Base-by-base conservation (phyloP, 2,329 filamentous ascomycete species). In the Pseudodiploospora longispora region DNA sequence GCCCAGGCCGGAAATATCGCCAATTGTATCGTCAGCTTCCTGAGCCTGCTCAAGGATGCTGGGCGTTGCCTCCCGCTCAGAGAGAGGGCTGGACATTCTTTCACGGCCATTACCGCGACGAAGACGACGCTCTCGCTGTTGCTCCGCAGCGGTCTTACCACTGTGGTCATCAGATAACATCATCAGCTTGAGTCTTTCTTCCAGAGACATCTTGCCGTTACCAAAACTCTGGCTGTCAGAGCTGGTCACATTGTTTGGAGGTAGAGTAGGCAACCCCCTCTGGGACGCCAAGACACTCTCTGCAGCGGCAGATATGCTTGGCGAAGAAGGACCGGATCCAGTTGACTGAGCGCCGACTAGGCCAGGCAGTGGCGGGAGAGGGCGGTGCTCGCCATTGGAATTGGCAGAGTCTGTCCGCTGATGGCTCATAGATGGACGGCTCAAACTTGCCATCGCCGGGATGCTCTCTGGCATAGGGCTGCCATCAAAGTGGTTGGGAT, bases 141-240 rank as follows among this genome's bases (percentile, higher is more conserved):
- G 74, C 59, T 83, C 80, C 3, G 76, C 78, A 32, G 79, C 78
- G 2, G 73, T 70, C 61, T 80, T 81, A 40, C 65, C 66, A 35
- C 66, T 66, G 19, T 69, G 69, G 46, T 83, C 80, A 43, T 85
- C 78, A 12, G 87, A 86, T 38, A 90, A 76, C 82, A 91, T 89
- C 87, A 96, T 93, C 39, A 95, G 74, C 57, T 84, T 83, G 41
- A 96, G 71, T 38, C 89, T 78, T 59, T 96, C 89, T 59, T 95
- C 88, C 3, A 95, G 71, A 1, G 88, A 80, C 81, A 95, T 88
- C 49, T 80, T 85, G 45, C 76, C 75, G 50, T 82, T 82, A 42
- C 80, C 80, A 59, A 93, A 83, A 54, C 78, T 85, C 45, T 87
- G 78, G 30, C 90, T 81, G 47, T 96, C 90, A 4, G 82, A 74